phyloP scores from a whole-genome alignment of 2,329 filamentous ascomycete genomes.

The Claviceps fusiformis region DNA sequence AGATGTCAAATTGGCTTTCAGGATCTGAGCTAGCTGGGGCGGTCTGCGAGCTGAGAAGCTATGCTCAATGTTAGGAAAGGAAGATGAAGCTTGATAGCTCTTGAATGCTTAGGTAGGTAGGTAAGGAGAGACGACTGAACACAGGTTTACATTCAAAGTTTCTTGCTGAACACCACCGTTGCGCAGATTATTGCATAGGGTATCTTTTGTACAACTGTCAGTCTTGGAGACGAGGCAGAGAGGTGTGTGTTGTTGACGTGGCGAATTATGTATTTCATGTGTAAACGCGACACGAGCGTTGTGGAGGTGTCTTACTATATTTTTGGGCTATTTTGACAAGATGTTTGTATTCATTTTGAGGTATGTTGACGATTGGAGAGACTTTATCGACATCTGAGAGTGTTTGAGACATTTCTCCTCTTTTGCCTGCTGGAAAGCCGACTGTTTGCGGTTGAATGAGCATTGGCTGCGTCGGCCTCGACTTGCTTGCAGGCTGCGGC shows the following conservation, averaged over 20 bases:
- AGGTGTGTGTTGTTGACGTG: not conserved
- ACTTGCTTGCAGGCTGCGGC: too few relatives aligned
- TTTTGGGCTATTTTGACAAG: not conserved
- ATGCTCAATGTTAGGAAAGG: not conserved
- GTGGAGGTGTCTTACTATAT: not conserved
- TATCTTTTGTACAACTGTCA: not conserved
- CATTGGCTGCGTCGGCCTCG: too few relatives aligned
- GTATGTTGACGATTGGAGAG: not conserved
- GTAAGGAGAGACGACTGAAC: not conserved
- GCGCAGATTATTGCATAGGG: slow-evolving; percentile 1
- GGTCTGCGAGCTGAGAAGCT: slow-evolving; percentile 2
- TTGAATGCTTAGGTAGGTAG: not conserved
- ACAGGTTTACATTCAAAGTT: too few relatives aligned
- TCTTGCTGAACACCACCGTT: not conserved
- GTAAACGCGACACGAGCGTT: not conserved
- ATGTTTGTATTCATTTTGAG: not conserved
- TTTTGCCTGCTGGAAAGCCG: not conserved
- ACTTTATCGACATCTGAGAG: not conserved
- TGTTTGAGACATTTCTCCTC: not conserved
- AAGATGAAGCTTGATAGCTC: not conserved
- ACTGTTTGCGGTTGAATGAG: too few relatives aligned
- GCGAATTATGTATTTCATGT: not conserved
- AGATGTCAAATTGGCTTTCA: not conserved
- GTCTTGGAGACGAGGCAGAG: not conserved
- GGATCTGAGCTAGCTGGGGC: not conserved